Base-by-base conservation (phyloP, 768 basidiomycete species). In the Phlebiopsis flavidoalba region DNA sequence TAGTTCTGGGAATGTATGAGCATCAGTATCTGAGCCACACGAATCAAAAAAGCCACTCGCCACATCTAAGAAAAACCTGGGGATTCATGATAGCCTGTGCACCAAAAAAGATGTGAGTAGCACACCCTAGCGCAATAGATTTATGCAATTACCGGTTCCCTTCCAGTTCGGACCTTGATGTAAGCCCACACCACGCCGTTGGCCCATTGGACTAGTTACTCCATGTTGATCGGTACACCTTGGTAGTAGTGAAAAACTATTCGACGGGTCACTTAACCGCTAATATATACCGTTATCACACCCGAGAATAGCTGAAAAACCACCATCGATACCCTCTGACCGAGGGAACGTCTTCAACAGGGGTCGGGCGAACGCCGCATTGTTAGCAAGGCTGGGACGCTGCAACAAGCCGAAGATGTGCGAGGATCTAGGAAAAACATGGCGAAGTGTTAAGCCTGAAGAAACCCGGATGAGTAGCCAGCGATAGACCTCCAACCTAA, bases 141-240 rank as follows among this genome's bases (percentile, higher is more conserved):
- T 17, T 37, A 36, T 15, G 5, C n/a, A 5, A 17, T 59, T 53
- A 84, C 83, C 67, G n/a, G 76, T 84, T 8, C 81, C 81, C 68
- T 88, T n/a, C n/a, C 85, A 2, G 86, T 88, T n/a, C n/a, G n/a
- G 8, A 85, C 86, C 68, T 87, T 88, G 78, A 88, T 86, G 66
- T 78, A 87, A 2, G 73, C 82, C 64, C 85, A 88, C 12, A 73
- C 59, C 35, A 85, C 69, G 3, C 83, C 85, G 61, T 81, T 81
- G 12, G 76, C 68, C 61, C n/a, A n/a, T 73, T 77, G 62, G n/a
- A 85, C 80, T 2, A 76, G n/a, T n/a, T 74, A 43, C 66, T 72
- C 83, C 83, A 87, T n/a, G 67, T 85, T 72, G 43, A 87, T 69
- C n/a, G 63, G 63, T 66, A 12, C n/a, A n/a, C 75, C 65, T 61